A percentile compares a stretch with the other conserved stretches of the same genome.
Evolutionary conservation across 495 filamentous ascomycete genomes (phyloP).

Genomic region (Talaromyces stipitatus): DNA sequence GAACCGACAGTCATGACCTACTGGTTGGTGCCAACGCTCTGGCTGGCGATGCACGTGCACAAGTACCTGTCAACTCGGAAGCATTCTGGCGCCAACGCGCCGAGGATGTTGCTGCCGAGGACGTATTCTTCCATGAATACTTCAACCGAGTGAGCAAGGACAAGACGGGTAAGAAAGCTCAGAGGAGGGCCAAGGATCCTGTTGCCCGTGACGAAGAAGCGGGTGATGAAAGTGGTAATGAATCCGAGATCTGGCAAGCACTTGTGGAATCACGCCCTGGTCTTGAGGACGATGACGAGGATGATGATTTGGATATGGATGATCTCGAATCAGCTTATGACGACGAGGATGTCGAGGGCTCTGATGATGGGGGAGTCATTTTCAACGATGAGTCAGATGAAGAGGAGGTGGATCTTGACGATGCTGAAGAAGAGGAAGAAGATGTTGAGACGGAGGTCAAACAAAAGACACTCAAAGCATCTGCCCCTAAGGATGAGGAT

Average conservation of each 20-base stretch:
- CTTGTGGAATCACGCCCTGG: conserved; percentile 75
- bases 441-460: conserved; percentile 23
- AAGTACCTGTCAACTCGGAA: conserved; percentile 67
- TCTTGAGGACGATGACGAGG: conserved; percentile 60
- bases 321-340: conserved; percentile 53
- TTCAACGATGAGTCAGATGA: conserved; percentile 43
- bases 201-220: conserved; percentile 14
- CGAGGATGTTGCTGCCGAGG: conserved; percentile 80
- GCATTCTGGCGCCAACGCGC: conserved; percentile 85
- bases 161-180: conserved; percentile 45
- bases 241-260: conserved; percentile 87
- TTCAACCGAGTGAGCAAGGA: conserved; percentile 73
- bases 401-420: conserved; percentile 35
- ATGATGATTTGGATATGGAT: conserved; percentile 56
- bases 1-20: conserved; percentile 52
- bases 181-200: conserved; percentile 41
- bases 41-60: conserved; percentile 34
- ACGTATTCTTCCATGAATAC: conserved; percentile 98
- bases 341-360: conserved; percentile 41
- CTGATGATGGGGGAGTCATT: conserved; percentile 45
- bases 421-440: conserved; percentile 33
- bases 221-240: conserved; percentile 32
- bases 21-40: conserved; percentile 51
- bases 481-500: conserved; percentile 23
- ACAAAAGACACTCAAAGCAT: conserved; percentile 29